phyloP scores from a whole-genome alignment of 2,329 filamentous ascomycete genomes.

The Thelonectria blattea region DNA sequence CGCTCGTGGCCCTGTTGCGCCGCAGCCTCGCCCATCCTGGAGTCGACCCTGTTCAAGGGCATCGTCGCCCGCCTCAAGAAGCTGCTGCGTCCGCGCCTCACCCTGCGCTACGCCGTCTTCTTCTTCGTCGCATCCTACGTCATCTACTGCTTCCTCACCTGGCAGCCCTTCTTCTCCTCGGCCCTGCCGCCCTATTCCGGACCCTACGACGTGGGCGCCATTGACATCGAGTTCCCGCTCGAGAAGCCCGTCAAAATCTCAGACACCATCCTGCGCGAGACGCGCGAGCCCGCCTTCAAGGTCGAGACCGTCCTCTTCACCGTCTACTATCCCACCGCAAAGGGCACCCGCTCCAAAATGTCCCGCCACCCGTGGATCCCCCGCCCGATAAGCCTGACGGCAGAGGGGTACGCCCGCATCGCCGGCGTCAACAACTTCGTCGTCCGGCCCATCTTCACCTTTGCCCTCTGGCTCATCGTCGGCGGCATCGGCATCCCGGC shows the following conservation, averaged over 20 bases:
- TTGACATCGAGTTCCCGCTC: conserved; percentile 55
- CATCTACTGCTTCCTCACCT: conserved; percentile 48
- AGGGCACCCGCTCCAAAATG: conserved; percentile 33
- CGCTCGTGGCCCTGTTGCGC: conserved; percentile 13
- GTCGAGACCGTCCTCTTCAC: conserved; percentile 56
- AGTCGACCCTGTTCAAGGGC: conserved; percentile 12
- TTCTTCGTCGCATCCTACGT: conserved; percentile 43
- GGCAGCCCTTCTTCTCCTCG: conserved; percentile 51
- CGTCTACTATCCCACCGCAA: conserved; percentile 53
- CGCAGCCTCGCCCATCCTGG: conserved; percentile 11
- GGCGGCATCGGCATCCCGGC: conserved; percentile 55
- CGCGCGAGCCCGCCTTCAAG: conserved; percentile 50
- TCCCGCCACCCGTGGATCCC: conserved; percentile 53
- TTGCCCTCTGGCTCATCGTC: conserved; percentile 49
- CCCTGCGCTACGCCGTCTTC: conserved; percentile 43
- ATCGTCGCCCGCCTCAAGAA: conserved; percentile 17
- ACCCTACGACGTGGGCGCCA: conserved; percentile 51
- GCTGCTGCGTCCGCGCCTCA: conserved; percentile 42
- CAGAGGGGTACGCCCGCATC: conserved; percentile 54
- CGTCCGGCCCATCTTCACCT: conserved; percentile 50
- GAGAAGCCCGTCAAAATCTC: conserved; percentile 40
- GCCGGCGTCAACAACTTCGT: conserved; percentile 52
- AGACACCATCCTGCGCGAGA: conserved; percentile 43
- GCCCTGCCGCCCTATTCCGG: conserved; percentile 53
- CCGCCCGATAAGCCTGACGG: conserved; percentile 50